Base-by-base conservation (phyloP, 2,329 filamentous ascomycete species). In the Aspergillus ochraceoroseus region DNA sequence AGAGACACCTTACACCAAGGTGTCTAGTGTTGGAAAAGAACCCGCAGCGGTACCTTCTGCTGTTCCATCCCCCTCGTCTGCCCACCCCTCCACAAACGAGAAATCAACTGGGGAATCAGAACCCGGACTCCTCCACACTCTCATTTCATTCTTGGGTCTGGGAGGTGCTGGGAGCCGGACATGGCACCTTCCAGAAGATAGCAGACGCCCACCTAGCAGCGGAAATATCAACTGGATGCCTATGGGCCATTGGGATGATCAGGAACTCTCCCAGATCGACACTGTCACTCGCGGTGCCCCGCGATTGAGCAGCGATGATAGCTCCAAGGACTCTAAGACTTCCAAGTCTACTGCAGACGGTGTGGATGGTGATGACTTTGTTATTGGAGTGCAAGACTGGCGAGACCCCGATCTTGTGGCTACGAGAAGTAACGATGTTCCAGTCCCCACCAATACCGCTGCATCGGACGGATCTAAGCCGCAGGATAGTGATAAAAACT, bases 311-410 rank as follows among this genome's bases (percentile, higher is more conserved):
- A 25, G 22, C 18, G 32, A 47, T 11, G 32, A 37, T 19, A 34
- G 41, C 32, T 26, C 36, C 9, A 52, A 54, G 11, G 41, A 48
- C 17, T 43, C 46, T 12, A 55, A 55, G 17, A 52, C 56, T 5
- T 36, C 54, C 2, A 56, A 53, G 5, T 46, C 53, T 20, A 45
- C 53, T 6, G 47, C 59, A n/a, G 51, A 53, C 13, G 53, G 52
- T 27, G 43, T 52, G 7, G 66, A 67, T 48, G 59, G 70, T 32
- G 82, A 87, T 59, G 77, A 75, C 41, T 90, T 89, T 58, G 75
- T 85, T 30, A 89, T 90, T 54, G 86, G 85, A n/a, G 80, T 88
- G 8, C 84, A 92, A 51, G 86, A 92, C 58, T 90, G 86, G 86
- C 77, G 85, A 51, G 86, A 92, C 59, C 83, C 85, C 4, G 85